A percentile compares a stretch with the other conserved stretches of the same genome.
Evolutionary conservation across 768 basidiomycete genomes (phyloP).

Genomic region (Termitomyces sp.): DNA sequence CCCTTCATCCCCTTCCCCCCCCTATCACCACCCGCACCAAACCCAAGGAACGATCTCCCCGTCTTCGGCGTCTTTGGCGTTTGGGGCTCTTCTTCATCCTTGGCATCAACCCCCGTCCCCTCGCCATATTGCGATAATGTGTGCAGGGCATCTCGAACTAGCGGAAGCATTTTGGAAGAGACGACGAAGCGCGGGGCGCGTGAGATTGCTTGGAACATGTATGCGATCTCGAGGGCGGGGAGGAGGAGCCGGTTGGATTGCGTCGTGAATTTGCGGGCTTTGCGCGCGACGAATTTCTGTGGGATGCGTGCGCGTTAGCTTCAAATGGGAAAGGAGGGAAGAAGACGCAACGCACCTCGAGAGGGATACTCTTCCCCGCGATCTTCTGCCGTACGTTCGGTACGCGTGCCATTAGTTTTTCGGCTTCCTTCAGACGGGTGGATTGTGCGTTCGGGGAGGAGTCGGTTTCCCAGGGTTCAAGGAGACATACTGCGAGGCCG

Average conservation of each 20-base stretch:
- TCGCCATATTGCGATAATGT: constrained; percentile 29
- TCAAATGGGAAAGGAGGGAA: background rate
- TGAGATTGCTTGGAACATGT: constrained; percentile 72
- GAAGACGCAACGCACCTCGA: constrained; percentile 44
- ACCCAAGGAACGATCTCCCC: too few species aligned
- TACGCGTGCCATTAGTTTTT: constrained; percentile 65
- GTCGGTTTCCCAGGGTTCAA: constrained; percentile 41
- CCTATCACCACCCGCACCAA: too few species aligned
- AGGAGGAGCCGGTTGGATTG: constrained; percentile 72
- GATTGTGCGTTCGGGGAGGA: constrained; percentile 24
- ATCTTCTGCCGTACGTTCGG: constrained; percentile 81
- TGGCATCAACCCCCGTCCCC: background rate
- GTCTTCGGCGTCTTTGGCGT: too few species aligned
- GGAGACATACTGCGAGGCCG: constrained; percentile 70
- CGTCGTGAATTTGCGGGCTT: constrained; percentile 76
- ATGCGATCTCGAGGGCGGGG: constrained; percentile 84
- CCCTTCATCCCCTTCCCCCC: background rate
- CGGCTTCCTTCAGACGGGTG: constrained; percentile 60
- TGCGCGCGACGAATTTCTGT: constrained; percentile 84
- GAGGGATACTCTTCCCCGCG: constrained; percentile 63
- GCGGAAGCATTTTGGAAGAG: background rate
- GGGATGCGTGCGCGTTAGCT: background rate
- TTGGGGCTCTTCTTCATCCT: too few species aligned
- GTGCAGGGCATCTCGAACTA: constrained; percentile 23
- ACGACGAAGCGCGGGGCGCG: constrained; percentile 72